Conservation (phyloP, 805 yeast genomes). For the Isabelozyma gotoi region DNA sequence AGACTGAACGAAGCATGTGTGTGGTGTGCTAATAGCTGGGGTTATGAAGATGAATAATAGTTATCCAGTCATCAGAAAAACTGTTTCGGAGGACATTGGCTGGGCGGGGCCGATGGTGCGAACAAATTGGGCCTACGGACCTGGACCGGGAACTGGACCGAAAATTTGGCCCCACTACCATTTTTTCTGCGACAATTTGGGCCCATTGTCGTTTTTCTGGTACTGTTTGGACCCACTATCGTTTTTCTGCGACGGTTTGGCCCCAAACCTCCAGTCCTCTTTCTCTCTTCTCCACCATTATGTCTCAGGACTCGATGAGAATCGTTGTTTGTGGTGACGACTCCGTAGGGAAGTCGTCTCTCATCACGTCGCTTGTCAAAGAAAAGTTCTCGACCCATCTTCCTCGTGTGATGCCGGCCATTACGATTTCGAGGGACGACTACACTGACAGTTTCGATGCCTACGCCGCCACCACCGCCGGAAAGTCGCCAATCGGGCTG, state of each 20-base stretch:
- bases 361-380: conserved; percentile 78
- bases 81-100: no score
- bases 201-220: no score
- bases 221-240: background rate
- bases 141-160: background rate
- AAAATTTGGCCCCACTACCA: background rate
- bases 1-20: background rate
- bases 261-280: background rate
- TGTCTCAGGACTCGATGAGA: conserved; percentile 55
- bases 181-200: background rate
- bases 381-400: conserved; percentile 76
- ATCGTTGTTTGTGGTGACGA: conserved; percentile 95
- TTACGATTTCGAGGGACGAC: conserved; percentile 69
- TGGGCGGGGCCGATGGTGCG: no score
- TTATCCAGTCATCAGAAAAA: background rate
- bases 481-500: conserved; percentile 2
- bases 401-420: conserved; percentile 78
- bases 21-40: no score
- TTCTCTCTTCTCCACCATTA: background rate
- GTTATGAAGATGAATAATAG: background rate
- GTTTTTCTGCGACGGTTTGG: background rate
- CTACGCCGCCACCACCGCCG: conserved; percentile 3
- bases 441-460: conserved; percentile 47
- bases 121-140: background rate
- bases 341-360: conserved; percentile 80